Evolutionary conservation across 495 filamentous ascomycete species (phyloP).

Genomic region (Neurospora hispaniola): DNA sequence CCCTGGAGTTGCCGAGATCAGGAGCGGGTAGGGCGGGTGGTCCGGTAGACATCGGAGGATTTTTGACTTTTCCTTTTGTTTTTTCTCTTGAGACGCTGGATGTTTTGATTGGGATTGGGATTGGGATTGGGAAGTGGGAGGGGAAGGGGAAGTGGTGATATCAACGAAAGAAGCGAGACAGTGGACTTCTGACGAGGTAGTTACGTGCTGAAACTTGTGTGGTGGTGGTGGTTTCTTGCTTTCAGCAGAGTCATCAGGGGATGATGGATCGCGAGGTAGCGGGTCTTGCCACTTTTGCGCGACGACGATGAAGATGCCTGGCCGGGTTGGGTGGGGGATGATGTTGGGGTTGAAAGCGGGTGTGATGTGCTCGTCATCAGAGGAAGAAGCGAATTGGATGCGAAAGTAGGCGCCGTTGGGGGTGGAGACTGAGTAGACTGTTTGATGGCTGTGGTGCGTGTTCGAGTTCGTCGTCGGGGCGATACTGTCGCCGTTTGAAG

Average conservation of each 20-base stretch:
- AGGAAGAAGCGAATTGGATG: constrained; percentile 27
- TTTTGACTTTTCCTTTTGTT: too few species aligned
- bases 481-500: too few species aligned
- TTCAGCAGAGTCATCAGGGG: too few species aligned
- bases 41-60: too few species aligned
- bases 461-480: too few species aligned
- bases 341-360: constrained; percentile 41
- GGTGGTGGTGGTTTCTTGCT: too few species aligned
- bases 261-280: too few species aligned
- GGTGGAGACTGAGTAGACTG: constrained; percentile 35
- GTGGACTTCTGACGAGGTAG: constrained; percentile 23
- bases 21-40: constrained; percentile 12
- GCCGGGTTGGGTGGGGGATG: constrained; percentile 36
- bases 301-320: constrained; percentile 37
- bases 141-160: too few species aligned
- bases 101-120: too few species aligned
- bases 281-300: constrained; percentile 21
- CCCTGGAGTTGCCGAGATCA: constrained; percentile 30
- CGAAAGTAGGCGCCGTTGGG: constrained; percentile 29
- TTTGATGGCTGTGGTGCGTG: constrained; percentile 13
- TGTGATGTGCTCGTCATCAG: not conserved
- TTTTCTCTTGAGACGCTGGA: too few species aligned
- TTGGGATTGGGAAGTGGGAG: too few species aligned
- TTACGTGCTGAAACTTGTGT: not conserved
- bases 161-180: constrained; percentile 26